Base-by-base conservation (phyloP, 2,329 filamentous ascomycete genomes). In the Blumeria hordei region DNA sequence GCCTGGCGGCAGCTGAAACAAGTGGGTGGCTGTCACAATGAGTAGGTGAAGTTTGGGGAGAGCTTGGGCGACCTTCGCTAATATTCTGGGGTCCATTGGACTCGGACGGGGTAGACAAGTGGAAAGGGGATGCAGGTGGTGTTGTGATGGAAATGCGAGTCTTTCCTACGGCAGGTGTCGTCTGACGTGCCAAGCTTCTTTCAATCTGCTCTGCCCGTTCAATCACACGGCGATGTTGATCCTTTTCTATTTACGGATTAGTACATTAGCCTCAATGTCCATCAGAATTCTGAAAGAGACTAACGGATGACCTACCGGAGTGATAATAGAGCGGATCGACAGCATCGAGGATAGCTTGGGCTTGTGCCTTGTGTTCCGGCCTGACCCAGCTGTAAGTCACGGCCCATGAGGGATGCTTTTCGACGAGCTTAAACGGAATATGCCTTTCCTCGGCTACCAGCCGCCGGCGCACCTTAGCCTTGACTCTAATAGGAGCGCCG, bases 381-480 rank as follows among this genome's bases (percentile, higher is more conserved):
- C 16, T 34, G 1, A 58, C 57, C 57, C 57, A 58, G n/a, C 39
- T 37, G 50, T 56, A 58, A 9, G 44, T 54, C 28, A 58, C 35
- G n/a, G 57, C 57, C 57, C 41, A 54, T 21, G 52, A 53, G 4
- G 57, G 57, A 45, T 55, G 39, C 21, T 54, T 56, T 8, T 57
- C 57, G 12, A 55, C 54, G 9, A 58, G 37, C 21, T 51, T 53
- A 36, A 50, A 56, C n/a, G 57, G 57, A 16, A 33, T 21, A 10
- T 52, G 54, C 14, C 11, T 36, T 12, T 39, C 18, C 7, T 52
- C 37, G 2, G 11, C 35, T 3, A 12, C 3, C 7, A 43, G 14
- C 34, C 54, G 45, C 32, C n/a, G 10, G 3, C 57, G 35, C 1
- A 55, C 50, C n/a, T 53, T 54, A n/a, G 28, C 37, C 18, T 37